These are phyloP conservation scores for Apiospora marii DNA, from an alignment of 2,329 filamentous ascomycete species.

Conservation along the genomic window DNA sequence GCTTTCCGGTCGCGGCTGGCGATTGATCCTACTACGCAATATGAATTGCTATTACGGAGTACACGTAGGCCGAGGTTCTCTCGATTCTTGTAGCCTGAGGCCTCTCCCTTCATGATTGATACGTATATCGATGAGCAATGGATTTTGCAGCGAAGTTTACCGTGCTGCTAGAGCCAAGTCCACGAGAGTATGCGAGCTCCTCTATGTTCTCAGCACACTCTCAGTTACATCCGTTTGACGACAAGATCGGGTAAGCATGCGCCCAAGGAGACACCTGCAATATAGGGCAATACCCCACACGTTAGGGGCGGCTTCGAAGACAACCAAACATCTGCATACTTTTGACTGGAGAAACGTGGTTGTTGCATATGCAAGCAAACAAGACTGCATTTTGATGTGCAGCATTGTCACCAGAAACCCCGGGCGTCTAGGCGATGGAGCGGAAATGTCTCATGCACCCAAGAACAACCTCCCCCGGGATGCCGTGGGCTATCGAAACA, in stretches of 20 bases:
- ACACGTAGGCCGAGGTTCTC: no score
- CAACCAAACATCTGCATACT: neutral
- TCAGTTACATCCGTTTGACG: neutral
- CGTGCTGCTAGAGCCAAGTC: neutral
- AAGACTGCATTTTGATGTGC: slow-evolving; percentile 9
- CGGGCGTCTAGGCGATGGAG: neutral
- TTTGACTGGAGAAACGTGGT: slow-evolving; percentile 1
- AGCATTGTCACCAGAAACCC: neutral
- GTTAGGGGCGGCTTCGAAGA: neutral
- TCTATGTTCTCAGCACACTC: neutral
- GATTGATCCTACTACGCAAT: neutral
- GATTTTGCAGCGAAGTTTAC: neutral
- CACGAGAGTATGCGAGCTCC: neutral
- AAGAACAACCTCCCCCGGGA: neutral
- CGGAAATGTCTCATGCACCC: neutral
- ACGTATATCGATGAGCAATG: neutral
- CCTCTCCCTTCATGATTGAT: neutral
- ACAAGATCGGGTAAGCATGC: neutral
- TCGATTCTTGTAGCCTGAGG: no score
- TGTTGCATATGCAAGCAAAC: neutral
- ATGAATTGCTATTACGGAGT: no score
- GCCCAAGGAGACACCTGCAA: neutral
- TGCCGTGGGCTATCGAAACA: neutral
- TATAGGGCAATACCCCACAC: neutral
- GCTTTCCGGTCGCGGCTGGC: neutral